Evolutionary conservation across 768 basidiomycete species (phyloP).

Genomic region (Phylloporus scabripes): DNA sequence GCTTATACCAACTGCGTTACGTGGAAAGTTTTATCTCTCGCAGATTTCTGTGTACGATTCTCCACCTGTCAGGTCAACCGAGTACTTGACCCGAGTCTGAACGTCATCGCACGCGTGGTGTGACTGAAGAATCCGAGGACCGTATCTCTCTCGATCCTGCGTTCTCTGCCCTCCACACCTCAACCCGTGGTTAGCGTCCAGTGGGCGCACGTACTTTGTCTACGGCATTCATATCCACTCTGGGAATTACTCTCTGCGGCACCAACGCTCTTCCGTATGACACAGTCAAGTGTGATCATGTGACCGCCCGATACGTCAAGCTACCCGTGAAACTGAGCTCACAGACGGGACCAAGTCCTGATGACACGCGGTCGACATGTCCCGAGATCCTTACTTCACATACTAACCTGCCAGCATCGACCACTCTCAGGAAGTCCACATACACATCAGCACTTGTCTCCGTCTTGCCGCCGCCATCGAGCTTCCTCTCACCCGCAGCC

Average conservation of each 20-base stretch:
- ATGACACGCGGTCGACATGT: background rate
- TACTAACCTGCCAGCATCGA: no score
- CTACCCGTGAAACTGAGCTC: no score
- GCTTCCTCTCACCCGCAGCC: constrained; percentile 23
- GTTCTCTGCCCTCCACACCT: no score
- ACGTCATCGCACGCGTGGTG: background rate
- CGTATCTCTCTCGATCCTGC: background rate
- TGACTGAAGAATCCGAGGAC: constrained; percentile 10
- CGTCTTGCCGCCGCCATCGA: constrained; percentile 8
- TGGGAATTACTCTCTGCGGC: no score
- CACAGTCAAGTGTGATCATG: no score
- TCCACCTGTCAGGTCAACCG: background rate
- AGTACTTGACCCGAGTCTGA: background rate
- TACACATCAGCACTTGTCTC: background rate
- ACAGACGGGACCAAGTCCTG: background rate
- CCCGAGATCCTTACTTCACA: background rate
- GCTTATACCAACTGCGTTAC: background rate
- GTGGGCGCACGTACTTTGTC: no score
- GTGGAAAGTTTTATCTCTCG: background rate
- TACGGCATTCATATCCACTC: no score
- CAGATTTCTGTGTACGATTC: background rate
- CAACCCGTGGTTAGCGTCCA: no score
- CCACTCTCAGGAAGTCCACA: constrained; percentile 3
- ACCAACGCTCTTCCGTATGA: no score
- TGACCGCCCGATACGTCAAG: no score